These are phyloP conservation scores for Amphichorda felina DNA, from an alignment of 2,329 filamentous ascomycete genomes.

Conservation along the genomic window DNA sequence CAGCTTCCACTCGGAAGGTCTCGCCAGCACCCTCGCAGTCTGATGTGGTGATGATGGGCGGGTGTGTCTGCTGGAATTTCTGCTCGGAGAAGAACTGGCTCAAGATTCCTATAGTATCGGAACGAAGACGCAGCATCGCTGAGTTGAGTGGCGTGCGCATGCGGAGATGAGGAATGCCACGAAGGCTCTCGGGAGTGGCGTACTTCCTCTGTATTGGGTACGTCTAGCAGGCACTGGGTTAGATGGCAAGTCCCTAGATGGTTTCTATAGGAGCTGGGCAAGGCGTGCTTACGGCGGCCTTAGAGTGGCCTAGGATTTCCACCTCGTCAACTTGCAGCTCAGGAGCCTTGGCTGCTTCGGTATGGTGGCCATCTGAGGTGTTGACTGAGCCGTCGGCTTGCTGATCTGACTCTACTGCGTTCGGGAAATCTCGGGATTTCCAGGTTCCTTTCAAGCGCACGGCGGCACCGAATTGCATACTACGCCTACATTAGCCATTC, in stretches of 20 bases:
- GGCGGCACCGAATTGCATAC: conserved; percentile 62
- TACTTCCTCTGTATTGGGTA: conserved; percentile 97
- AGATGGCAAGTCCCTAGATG: background rate
- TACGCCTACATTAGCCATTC: conserved; percentile 20
- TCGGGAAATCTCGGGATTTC: conserved; percentile 31
- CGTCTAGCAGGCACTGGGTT: conserved; percentile 38
- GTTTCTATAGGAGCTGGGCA: background rate
- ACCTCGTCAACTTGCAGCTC: conserved; percentile 68
- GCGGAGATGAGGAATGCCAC: conserved; percentile 79
- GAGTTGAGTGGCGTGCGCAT: conserved; percentile 72
- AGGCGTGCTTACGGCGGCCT: conserved; percentile 54
- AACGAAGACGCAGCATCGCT: conserved; percentile 70
- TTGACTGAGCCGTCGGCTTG: background rate
- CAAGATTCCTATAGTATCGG: conserved; percentile 61
- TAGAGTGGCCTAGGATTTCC: conserved; percentile 61
- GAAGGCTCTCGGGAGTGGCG: conserved; percentile 78
- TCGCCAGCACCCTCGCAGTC: conserved; percentile 96
- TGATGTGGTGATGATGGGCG: conserved; percentile 89
- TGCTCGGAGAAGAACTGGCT: conserved; percentile 63
- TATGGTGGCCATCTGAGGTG: background rate
- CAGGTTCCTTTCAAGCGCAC: conserved; percentile 69
- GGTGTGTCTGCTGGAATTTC: conserved; percentile 73
- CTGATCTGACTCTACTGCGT: background rate
- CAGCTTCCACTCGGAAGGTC: conserved; percentile 62
- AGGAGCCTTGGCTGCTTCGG: conserved; percentile 6